phyloP scores from a whole-genome alignment of 257 asterid genomes.

The Ballota nigra region DNA sequence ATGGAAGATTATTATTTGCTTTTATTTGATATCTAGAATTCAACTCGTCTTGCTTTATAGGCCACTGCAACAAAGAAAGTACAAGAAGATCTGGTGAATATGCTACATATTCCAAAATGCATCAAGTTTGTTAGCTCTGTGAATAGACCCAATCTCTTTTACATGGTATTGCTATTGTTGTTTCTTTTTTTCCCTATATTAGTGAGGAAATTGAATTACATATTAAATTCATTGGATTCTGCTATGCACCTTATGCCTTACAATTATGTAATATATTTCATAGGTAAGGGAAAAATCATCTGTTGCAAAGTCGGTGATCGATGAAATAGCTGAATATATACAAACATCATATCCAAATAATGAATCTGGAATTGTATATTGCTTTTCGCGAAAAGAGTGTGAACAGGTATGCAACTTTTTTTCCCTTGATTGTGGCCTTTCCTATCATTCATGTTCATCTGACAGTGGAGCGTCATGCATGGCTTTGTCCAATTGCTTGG shows the following conservation, averaged over 20 bases:
- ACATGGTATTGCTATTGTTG: conserved; percentile 55
- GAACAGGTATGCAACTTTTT: conserved; percentile 64
- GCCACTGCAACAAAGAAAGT: conserved; percentile 97
- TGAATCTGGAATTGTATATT: conserved; percentile 96
- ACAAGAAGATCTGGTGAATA: conserved; percentile 86
- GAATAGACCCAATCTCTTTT: conserved; percentile 93
- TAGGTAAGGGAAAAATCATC: conserved; percentile 90
- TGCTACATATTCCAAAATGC: conserved; percentile 80
- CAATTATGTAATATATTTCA: conserved; percentile 17
- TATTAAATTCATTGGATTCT: conserved; percentile 14
- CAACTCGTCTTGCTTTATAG: conserved; percentile 40
- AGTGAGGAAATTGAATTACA: conserved; percentile 12
- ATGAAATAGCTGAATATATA: conserved; percentile 80
- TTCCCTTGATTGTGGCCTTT: background rate
- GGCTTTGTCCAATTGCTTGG: conserved; percentile 8
- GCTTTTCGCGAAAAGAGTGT: conserved; percentile 97
- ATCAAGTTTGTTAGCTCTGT: conserved; percentile 87
- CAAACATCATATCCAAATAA: conserved; percentile 76
- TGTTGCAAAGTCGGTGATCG: conserved; percentile 64
- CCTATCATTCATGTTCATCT: background rate
- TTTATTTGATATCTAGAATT: conserved; percentile 18
- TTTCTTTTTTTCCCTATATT: conserved; percentile 4
- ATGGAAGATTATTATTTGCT: conserved; percentile 17
- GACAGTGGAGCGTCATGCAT: conserved; percentile 4
- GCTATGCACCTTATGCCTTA: conserved; percentile 16